Evolutionary conservation across 768 basidiomycete genomes (phyloP).

Genomic region (Xanthoconium stramineum): DNA sequence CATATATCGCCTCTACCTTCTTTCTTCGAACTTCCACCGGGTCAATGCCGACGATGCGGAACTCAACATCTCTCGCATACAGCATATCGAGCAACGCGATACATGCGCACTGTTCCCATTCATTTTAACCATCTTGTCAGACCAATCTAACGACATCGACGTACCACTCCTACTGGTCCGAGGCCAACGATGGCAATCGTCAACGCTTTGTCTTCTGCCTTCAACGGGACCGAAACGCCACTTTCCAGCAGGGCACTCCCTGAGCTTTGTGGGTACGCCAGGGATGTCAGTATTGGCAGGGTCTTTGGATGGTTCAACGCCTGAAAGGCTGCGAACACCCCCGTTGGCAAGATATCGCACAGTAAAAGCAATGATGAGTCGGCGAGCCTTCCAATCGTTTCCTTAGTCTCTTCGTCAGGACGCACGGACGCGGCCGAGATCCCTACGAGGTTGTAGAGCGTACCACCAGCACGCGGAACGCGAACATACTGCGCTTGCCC

Average conservation of each 20-base stretch:
- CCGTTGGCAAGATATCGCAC: constrained; percentile 79
- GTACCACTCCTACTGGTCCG: constrained; percentile 72
- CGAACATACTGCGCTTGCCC: constrained; percentile 80
- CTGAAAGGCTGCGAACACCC: constrained; percentile 72
- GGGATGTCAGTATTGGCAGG: constrained; percentile 53
- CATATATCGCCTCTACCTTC: constrained; percentile 59
- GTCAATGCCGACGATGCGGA: constrained; percentile 64
- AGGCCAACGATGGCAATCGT: constrained; percentile 70
- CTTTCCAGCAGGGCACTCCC: constrained; percentile 4
- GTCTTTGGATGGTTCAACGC: constrained; percentile 72
- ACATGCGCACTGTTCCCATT: constrained; percentile 46
- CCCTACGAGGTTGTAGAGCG: constrained; percentile 60
- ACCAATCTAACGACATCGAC: constrained; percentile 8
- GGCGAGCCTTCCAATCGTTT: constrained; percentile 41
- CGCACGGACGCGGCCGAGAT: constrained; percentile 28
- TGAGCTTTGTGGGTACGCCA: constrained; percentile 51
- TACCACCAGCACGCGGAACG: constrained; percentile 77
- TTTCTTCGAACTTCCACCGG: constrained; percentile 51
- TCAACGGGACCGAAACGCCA: constrained; percentile 26
- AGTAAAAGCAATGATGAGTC: constrained; percentile 70
- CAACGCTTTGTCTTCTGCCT: constrained; percentile 47
- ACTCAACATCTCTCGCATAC: constrained; percentile 41
- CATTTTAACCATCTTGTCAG: background rate
- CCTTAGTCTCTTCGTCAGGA: constrained; percentile 30
- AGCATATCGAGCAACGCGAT: constrained; percentile 64